Base-by-base conservation (phyloP, 2,329 filamentous ascomycete genomes). In the Alternaria burnsii region DNA sequence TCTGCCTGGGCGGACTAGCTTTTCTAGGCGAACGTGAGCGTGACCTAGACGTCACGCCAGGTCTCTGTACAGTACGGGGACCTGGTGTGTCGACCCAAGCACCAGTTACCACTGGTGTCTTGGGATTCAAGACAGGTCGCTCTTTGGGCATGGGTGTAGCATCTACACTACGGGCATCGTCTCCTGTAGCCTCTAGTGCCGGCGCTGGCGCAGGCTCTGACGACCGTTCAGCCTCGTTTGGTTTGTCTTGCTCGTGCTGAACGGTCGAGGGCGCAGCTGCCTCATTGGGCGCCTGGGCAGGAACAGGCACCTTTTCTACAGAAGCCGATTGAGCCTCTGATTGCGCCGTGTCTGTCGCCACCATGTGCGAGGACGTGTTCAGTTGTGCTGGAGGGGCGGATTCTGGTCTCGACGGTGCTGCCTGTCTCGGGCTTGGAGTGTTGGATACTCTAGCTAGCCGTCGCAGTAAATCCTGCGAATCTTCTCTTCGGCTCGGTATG, bases 31-130 rank as follows among this genome's bases (percentile, higher is more conserved):
- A 63, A 32, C 52, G 60, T 30, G 70, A 68, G 10, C 51, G 62
- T 18, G 68, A 63, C 20, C 54, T 56, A 14, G 62, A 41, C 41
- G 58, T 44, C 40, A 52, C 61, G 40, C 52, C 41, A 24, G 67
- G 51, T 52, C 63, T 67, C 22, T 47, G 66, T 16, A 53, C 41
- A 20, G 72, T 72, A 18, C 69, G 70, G n/a, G 71, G 73, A 3
- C 67, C 76, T 30, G 81, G 81, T 3, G 82, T 84, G 42, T 83
- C 82, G 32, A 83, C 70, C 82, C 82, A 84, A 24, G 78, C 82
- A 24, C 82, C 82, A 46, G 79, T 82, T 7, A 83, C 81, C 3
- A 79, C 68, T 12, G 82, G 82, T 4, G 82, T 83, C 57, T 81
- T 81, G 6, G 75, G 68, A 18, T 72, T 65, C 8, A 72, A 46